Conservation (phyloP, 1,284 basidiomycete species). For the Tylopilus sp. region DNA sequence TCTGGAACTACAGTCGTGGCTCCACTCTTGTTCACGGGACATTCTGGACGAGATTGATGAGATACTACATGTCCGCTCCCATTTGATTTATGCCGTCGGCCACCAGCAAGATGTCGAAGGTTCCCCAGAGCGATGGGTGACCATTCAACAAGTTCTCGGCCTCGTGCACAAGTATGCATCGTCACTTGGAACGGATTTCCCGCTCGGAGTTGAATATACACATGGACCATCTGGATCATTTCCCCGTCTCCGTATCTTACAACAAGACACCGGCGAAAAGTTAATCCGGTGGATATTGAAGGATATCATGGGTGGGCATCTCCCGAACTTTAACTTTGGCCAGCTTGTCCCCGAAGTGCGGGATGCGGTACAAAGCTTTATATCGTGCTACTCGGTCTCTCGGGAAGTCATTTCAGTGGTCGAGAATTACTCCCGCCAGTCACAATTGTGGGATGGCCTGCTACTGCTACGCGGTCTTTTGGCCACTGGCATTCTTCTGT, state of each 20-base stretch:
- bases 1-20: conserved; percentile 38
- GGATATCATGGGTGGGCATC: conserved; percentile 38
- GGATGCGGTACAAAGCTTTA: conserved; percentile 32
- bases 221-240: conserved; percentile 33
- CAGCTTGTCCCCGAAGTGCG: conserved; percentile 26
- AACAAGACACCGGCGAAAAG: conserved; percentile 26
- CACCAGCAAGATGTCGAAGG: conserved; percentile 52
- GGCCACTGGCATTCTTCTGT: conserved; percentile 52
- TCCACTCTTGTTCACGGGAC: conserved; percentile 42
- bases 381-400: conserved; percentile 17
- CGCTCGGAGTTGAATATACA: conserved; percentile 24
- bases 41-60: conserved; percentile 56
- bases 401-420: conserved; percentile 31
- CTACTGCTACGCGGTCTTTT: conserved; percentile 59
- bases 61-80: conserved; percentile 38
- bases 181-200: conserved; percentile 18
- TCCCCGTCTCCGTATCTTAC: conserved; percentile 48
- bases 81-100: conserved; percentile 58
- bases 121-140: conserved; percentile 59
- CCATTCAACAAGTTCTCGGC: conserved; percentile 51
- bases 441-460: conserved; percentile 44
- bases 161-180: conserved; percentile 26
- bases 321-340: conserved; percentile 30
- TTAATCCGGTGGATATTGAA: conserved; percentile 33
- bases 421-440: conserved; percentile 22